Conservation (phyloP, 805 yeast genomes). For the Ogataea zsoltii region DNA sequence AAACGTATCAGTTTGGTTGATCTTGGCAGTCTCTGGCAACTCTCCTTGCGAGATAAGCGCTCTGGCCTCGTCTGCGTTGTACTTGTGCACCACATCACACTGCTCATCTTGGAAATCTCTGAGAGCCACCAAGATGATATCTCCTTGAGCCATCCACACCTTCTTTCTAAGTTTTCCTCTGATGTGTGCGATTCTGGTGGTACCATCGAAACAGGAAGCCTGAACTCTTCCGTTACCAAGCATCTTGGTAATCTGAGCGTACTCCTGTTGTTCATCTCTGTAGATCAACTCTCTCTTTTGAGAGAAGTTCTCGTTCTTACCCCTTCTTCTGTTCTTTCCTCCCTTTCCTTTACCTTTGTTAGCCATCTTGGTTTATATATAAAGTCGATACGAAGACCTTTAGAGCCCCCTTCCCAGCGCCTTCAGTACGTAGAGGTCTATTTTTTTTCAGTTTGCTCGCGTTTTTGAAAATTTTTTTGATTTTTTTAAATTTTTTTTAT, state of each 20-base stretch:
- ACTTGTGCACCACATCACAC: conserved; percentile 97
- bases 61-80: conserved; percentile 97
- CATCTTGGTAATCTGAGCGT: conserved; percentile 98
- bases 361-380: conserved; percentile 53
- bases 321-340: conserved; percentile 96
- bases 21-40: conserved; percentile 94
- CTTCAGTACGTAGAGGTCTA: background rate
- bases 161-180: conserved; percentile 99
- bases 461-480: background rate
- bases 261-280: conserved; percentile 97
- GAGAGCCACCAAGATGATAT: conserved; percentile 89
- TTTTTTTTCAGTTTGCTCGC: conserved; percentile 3
- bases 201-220: conserved; percentile 93
- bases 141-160: conserved; percentile 99
- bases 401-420: background rate
- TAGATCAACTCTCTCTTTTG: conserved; percentile 92
- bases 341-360: conserved; percentile 51
- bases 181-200: conserved; percentile 92
- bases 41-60: conserved; percentile 94
- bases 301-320: conserved; percentile 89
- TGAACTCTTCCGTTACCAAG: conserved; percentile 97
- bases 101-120: conserved; percentile 99
- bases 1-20: conserved; percentile 95
- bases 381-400: background rate
- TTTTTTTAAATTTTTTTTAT: no score